Conservation (phyloP, 1,284 basidiomycete genomes). For the Boletus holoroseus region DNA sequence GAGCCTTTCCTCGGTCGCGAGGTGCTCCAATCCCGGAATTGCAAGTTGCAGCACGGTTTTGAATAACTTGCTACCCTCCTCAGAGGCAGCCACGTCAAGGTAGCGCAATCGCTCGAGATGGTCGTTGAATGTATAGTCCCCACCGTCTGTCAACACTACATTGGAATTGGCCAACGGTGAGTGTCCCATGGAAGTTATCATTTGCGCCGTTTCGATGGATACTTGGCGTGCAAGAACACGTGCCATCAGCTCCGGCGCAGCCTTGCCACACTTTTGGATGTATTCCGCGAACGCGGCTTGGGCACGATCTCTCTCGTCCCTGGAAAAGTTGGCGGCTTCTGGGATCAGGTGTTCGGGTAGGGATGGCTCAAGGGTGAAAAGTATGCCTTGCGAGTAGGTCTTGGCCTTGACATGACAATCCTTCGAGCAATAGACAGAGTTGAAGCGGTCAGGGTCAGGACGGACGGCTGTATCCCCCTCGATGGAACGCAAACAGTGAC, state of each 20-base stretch:
- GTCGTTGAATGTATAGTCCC: constrained; percentile 61
- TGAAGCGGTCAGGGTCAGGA: constrained; percentile 47
- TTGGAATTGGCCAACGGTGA: constrained; percentile 31
- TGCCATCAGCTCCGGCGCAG: constrained; percentile 54
- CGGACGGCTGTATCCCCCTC: constrained; percentile 41
- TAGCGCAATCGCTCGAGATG: constrained; percentile 70
- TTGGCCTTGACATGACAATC: constrained; percentile 55
- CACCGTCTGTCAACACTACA: constrained; percentile 45
- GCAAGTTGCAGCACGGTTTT: constrained; percentile 53
- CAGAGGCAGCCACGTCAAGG: constrained; percentile 46
- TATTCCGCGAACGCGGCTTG: constrained; percentile 55
- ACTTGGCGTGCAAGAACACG: constrained; percentile 69
- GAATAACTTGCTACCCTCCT: constrained; percentile 51
- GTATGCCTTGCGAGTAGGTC: constrained; percentile 57
- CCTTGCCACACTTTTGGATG: constrained; percentile 44
- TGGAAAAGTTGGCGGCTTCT: constrained; percentile 30
- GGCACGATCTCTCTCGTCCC: constrained; percentile 48
- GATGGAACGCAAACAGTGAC: constrained; percentile 62
- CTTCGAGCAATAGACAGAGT: constrained; percentile 65
- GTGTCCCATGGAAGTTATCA: constrained; percentile 34
- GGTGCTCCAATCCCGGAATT: constrained; percentile 65
- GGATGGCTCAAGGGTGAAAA: constrained; percentile 62
- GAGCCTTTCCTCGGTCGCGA: constrained; percentile 59
- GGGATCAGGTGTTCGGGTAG: constrained; percentile 50
- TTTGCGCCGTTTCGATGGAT: constrained; percentile 55